Evolutionary conservation across 176 grass and related monocot genomes (phyloP), one percentile per base, ranked within the genome.

Genomic region (Melocanna baccifera): DNA sequence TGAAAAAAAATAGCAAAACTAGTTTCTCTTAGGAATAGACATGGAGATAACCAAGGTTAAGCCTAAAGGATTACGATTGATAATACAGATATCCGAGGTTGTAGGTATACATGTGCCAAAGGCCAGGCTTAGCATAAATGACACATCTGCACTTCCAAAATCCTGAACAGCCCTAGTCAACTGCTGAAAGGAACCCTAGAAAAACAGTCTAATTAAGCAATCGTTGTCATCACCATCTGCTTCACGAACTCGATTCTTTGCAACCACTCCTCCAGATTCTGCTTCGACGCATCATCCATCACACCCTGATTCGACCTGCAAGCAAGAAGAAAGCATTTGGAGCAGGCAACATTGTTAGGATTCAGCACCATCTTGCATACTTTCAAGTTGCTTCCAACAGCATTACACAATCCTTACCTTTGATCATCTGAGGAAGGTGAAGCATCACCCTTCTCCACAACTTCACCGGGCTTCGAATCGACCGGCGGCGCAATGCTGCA

Each of bases 191-290:
- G 25, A 47, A 14, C 37, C 19, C 51, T 59, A 42, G 13, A 16
- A 11, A 40, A 79, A 40, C 80, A 68, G 23, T 58, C 83, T 45
- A 84, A 66, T 79, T 45, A 84, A 71, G 79, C 79, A 51, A 90
- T 90, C 19, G 87, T 92, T 41, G 91, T 81, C 67, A 90, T 85
- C 52, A 92, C 13, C 76, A 92, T 84, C 47, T 87, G 81, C 83
- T 46, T 81, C 11, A 92, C 52, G 14, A 92, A 92, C 70, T 92
- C 64, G 43, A 67, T 23, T 73, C 84, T 92, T 47, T 77, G 84
- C 23, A 87, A 1, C 75, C 81, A 81, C 87, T 90, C 87, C 74
- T 90, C 76, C 6, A 90, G 69, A 5, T 92, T 84, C 74, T 78
- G 32, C 82, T 81, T 51, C 26, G 32, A 43, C 10, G 72, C 81